These are phyloP conservation scores for Trichoderma atroviride DNA, from an alignment of 2,329 filamentous ascomycete genomes.

Conservation along the genomic window DNA sequence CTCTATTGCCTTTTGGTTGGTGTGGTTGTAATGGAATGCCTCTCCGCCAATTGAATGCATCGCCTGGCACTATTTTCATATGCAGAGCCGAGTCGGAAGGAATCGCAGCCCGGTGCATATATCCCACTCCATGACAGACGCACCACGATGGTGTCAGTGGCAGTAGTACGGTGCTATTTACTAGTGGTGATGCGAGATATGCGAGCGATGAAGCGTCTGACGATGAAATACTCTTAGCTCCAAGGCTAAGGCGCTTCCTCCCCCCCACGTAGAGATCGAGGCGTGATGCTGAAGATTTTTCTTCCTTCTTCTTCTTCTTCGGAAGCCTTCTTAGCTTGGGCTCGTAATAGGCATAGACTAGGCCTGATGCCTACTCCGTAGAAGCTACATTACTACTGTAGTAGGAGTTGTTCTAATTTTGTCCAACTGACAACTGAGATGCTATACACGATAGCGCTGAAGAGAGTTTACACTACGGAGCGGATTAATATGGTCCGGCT, in stretches of 20 bases:
- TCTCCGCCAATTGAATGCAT: neutral
- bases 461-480: slow-evolving; percentile 13
- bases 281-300: slow-evolving; percentile 26
- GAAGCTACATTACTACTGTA: no score
- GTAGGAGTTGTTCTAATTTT: neutral
- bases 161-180: neutral
- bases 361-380: neutral
- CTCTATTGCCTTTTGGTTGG: neutral
- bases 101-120: neutral
- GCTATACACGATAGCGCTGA: neutral
- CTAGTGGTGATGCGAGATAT: neutral
- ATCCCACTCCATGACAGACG: neutral
- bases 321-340: neutral
- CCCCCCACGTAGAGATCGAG: neutral
- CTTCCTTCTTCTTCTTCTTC: neutral
- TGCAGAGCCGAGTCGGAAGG: neutral
- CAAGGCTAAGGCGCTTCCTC: neutral
- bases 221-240: neutral
- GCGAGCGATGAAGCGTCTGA: neutral
- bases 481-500: slow-evolving; percentile 1
- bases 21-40: neutral
- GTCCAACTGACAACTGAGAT: neutral
- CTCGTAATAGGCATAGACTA: slow-evolving; percentile 4
- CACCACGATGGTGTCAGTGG: neutral
- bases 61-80: neutral